Evolutionary conservation across 441 rosid species (phyloP).

Genomic region (Pelargonium fulgidum): DNA sequence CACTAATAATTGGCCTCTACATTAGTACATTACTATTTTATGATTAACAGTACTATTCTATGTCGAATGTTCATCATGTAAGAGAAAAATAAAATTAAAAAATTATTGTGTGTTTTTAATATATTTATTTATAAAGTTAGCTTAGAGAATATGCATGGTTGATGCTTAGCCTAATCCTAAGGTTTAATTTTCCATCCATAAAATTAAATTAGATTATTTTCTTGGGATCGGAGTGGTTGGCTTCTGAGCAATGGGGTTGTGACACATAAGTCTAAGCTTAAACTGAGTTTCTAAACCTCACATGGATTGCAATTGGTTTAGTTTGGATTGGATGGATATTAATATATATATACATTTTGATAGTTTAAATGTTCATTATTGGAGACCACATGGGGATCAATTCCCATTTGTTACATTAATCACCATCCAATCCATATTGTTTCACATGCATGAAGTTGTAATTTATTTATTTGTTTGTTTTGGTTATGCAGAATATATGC

Average conservation of each 20-base stretch:
- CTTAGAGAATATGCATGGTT: neutral
- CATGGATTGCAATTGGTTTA: constrained; percentile 12
- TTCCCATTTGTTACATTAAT: neutral
- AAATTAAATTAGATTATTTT: neutral
- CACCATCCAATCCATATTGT: too few relatives aligned
- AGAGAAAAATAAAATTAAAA: neutral
- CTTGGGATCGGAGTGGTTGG: neutral
- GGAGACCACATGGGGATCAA: constrained; percentile 34
- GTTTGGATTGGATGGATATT: constrained; percentile 14
- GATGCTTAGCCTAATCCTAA: neutral
- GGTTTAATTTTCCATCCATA: too few relatives aligned
- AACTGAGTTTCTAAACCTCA: neutral
- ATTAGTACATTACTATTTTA: neutral
- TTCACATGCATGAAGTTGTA: too few relatives aligned
- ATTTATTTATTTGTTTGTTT: too few relatives aligned
- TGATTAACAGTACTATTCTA: constrained; percentile 3
- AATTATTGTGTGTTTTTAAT: neutral
- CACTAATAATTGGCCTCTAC: neutral
- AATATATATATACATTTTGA: neutral
- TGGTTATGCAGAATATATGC: too few relatives aligned
- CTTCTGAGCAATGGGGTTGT: neutral
- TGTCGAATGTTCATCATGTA: neutral
- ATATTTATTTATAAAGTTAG: neutral
- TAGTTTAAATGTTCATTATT: constrained; percentile 24
- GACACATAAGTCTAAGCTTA: neutral